Evolutionary conservation across 768 basidiomycete genomes (phyloP).

Genomic region (Rhodotorula toruloides): DNA sequence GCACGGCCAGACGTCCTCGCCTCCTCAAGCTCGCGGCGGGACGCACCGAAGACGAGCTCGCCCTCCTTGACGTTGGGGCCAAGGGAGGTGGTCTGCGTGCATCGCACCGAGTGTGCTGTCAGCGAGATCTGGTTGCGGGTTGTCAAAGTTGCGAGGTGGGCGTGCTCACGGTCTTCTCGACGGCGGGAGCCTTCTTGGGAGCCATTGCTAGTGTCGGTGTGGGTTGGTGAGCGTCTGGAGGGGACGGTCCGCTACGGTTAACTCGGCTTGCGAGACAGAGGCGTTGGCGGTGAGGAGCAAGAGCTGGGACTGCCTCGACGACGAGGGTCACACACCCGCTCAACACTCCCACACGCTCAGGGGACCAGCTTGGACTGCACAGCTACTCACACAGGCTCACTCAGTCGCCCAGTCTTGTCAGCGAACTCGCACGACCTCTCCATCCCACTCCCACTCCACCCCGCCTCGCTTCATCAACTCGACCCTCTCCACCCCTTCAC

Average conservation of each 20-base stretch:
- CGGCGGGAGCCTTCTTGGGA: conserved; percentile 17
- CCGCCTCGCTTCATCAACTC: neutral
- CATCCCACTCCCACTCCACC: too few species aligned
- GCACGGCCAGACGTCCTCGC: too few species aligned
- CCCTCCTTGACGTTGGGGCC: conserved; percentile 95
- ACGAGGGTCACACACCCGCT: neutral
- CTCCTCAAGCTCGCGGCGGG: too few species aligned
- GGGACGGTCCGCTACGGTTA: neutral
- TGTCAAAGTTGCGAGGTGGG: neutral
- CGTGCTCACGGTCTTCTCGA: neutral
- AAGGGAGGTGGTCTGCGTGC: conserved; percentile 59
- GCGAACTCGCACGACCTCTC: neutral
- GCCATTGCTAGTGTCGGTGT: too few species aligned
- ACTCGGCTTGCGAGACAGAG: too few species aligned
- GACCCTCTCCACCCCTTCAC: neutral
- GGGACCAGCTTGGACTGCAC: too few species aligned
- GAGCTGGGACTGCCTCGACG: too few species aligned
- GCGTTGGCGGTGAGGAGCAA: too few species aligned
- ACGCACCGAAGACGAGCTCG: conserved; percentile 94
- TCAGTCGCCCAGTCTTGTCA: neutral
- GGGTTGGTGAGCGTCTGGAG: neutral
- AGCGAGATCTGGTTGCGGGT: too few species aligned
- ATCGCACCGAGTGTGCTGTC: too few species aligned
- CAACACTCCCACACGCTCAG: neutral
- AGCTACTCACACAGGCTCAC: too few species aligned